These are phyloP conservation scores for Boletus edulis DNA, from an alignment of 768 basidiomycete genomes.

Conservation along the genomic window DNA sequence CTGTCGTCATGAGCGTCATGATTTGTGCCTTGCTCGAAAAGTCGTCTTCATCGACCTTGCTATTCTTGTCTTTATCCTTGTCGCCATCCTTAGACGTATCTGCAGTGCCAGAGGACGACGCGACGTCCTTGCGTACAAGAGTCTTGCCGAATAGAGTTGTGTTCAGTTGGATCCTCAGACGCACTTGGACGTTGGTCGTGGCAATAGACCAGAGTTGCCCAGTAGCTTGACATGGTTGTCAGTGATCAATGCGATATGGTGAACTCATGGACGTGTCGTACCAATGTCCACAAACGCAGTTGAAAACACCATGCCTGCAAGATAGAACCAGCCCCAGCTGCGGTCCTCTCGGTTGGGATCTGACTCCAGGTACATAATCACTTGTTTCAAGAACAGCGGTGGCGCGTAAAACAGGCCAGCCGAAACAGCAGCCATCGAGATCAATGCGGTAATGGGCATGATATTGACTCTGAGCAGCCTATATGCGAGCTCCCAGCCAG, in stretches of 20 bases:
- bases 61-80: slow-evolving; percentile 15
- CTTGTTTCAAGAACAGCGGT: slow-evolving; percentile 55
- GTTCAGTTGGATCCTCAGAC: slow-evolving; percentile 74
- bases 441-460: slow-evolving; percentile 37
- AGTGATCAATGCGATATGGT: background rate
- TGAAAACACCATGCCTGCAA: slow-evolving; percentile 48
- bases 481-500: slow-evolving; percentile 63
- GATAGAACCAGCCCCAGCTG: slow-evolving; percentile 76
- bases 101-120: slow-evolving; percentile 50
- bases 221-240: slow-evolving; percentile 41
- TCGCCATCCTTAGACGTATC: slow-evolving; percentile 24
- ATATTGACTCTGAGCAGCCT: slow-evolving; percentile 59
- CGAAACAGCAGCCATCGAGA: slow-evolving; percentile 50
- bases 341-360: slow-evolving; percentile 54
- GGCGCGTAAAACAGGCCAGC: slow-evolving; percentile 68
- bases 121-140: slow-evolving; percentile 79
- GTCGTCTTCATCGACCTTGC: slow-evolving; percentile 43
- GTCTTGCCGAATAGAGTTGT: slow-evolving; percentile 86
- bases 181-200: slow-evolving; percentile 67
- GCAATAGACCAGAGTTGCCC: slow-evolving; percentile 72
- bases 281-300: slow-evolving; percentile 43
- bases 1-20: slow-evolving; percentile 96
- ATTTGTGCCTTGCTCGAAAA: slow-evolving; percentile 74
- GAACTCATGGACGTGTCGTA: slow-evolving; percentile 25
- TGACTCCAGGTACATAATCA: slow-evolving; percentile 65